Percentiles rank a stretch among this genome's conserved stretches.
Evolutionary conservation across 75 land plant species (phyloP).

Genomic region (Pinus tabuliformis): DNA sequence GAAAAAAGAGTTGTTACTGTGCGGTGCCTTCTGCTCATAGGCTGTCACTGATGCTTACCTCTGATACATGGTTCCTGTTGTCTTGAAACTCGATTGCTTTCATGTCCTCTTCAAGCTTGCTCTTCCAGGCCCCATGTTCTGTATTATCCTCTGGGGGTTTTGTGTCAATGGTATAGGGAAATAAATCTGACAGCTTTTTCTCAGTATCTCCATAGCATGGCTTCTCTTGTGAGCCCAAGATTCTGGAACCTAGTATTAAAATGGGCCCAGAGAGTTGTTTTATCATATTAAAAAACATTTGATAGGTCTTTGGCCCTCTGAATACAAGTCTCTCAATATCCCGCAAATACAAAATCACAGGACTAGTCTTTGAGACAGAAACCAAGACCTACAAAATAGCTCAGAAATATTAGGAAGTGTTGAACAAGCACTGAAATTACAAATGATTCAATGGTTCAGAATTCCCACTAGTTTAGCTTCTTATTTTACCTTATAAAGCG

Average conservation of each 20-base stretch:
- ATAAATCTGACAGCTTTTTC: slow-evolving; percentile 46
- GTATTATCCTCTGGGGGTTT: slow-evolving; percentile 76
- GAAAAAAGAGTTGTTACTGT: neutral
- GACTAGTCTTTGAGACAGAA: slow-evolving; percentile 47
- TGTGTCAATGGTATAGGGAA: slow-evolving; percentile 77
- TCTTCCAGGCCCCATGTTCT: slow-evolving; percentile 68
- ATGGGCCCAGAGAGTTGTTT: slow-evolving; percentile 59
- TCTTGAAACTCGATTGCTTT: slow-evolving; percentile 76
- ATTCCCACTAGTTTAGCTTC: neutral
- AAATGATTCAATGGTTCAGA: neutral
- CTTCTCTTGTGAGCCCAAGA: slow-evolving; percentile 23
- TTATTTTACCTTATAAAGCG: slow-evolving; percentile 53
- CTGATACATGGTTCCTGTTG: slow-evolving; percentile 74
- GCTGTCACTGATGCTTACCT: slow-evolving; percentile 27
- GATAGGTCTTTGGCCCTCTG: slow-evolving; percentile 52
- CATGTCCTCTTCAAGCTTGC: slow-evolving; percentile 88
- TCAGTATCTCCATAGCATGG: slow-evolving; percentile 38
- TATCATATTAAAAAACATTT: slow-evolving; percentile 65
- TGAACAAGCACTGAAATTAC: neutral
- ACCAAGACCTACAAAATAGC: slow-evolving; percentile 53
- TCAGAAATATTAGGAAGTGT: neutral
- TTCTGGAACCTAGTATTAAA: slow-evolving; percentile 66
- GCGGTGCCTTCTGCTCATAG: neutral
- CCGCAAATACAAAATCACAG: slow-evolving; percentile 73
- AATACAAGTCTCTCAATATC: slow-evolving; percentile 73